phyloP scores from a whole-genome alignment of 768 basidiomycete genomes.

The Xerocomus brunneocitrinus region DNA sequence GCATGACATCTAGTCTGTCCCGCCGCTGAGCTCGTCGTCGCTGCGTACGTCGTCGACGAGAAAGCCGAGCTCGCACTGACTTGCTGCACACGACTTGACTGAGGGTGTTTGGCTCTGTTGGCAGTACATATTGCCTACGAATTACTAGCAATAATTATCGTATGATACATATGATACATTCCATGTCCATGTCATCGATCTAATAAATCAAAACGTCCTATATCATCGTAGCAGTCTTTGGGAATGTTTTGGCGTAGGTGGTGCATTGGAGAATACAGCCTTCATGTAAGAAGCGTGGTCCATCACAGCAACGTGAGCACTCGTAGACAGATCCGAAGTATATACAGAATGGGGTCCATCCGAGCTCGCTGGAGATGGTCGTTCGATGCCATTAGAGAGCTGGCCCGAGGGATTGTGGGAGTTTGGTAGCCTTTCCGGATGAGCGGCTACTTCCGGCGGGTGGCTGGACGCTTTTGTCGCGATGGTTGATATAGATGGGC shows the following conservation, averaged over 20 bases:
- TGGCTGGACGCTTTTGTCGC: not conserved
- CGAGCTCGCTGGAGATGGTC: constrained; percentile 9
- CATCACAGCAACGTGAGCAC: constrained; percentile 27
- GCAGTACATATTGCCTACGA: not conserved
- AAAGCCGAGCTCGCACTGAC: not conserved
- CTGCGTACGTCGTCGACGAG: constrained; percentile 8
- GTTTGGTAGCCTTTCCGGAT: not conserved
- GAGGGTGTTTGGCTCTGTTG: constrained; percentile 30
- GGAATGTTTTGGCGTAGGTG: constrained; percentile 5
- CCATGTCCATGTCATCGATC: not conserved
- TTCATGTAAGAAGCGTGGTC: constrained; percentile 27
- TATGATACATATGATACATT: not conserved
- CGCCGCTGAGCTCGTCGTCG: constrained; percentile 13
- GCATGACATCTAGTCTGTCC: constrained; percentile 44
- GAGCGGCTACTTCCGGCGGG: not conserved
- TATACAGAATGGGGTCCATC: constrained; percentile 15
- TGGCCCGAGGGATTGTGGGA: constrained; percentile 1
- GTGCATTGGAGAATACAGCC: constrained; percentile 12
- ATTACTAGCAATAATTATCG: not conserved
- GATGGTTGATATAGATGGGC: constrained; percentile 9
- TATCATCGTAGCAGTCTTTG: constrained; percentile 6
- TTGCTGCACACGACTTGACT: not conserved
- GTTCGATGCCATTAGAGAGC: not conserved
- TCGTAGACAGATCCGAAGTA: constrained; percentile 23
- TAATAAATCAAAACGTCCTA: not conserved